Conservation (phyloP, 2,329 filamentous ascomycete species). For the Neonectria ditissima region DNA sequence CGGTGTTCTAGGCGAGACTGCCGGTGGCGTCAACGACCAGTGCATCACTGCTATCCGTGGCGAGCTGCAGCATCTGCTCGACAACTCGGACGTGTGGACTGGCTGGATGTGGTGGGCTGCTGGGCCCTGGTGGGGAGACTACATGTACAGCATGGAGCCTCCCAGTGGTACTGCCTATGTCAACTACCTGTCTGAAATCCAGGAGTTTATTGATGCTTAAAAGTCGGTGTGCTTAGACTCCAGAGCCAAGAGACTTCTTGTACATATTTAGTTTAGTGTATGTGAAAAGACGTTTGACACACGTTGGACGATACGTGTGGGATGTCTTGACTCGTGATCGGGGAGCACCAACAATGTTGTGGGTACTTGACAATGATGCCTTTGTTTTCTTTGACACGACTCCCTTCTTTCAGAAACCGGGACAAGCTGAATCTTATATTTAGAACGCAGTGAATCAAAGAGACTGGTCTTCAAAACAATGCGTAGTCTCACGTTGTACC, state of each 20-base stretch:
- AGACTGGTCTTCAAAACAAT: neutral
- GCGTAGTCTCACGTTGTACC: neutral
- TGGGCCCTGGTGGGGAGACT: slow-evolving; percentile 69
- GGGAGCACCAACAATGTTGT: no score
- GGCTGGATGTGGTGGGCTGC: slow-evolving; percentile 69
- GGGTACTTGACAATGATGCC: no score
- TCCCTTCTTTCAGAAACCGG: no score
- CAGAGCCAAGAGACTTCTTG: neutral
- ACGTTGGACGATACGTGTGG: no score
- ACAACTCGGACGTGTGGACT: slow-evolving; percentile 69
- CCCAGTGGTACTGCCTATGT: slow-evolving; percentile 55
- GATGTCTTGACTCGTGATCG: neutral
- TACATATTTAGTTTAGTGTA: neutral
- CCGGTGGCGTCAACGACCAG: slow-evolving; percentile 63
- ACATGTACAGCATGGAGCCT: slow-evolving; percentile 62
- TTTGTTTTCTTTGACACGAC: neutral
- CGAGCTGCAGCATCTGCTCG: slow-evolving; percentile 63
- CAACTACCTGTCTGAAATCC: slow-evolving; percentile 27
- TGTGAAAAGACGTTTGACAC: neutral
- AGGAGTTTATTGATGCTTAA: slow-evolving; percentile 4
- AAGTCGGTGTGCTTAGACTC: neutral
- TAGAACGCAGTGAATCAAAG: no score
- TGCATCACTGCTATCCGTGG: slow-evolving; percentile 65
- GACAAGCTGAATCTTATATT: no score
- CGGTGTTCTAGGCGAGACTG: slow-evolving; percentile 68